Evolutionary conservation across 306 rosid genomes (phyloP), one percentile per base, ranked within the genome.

Genomic region (Neltuma alba): DNA sequence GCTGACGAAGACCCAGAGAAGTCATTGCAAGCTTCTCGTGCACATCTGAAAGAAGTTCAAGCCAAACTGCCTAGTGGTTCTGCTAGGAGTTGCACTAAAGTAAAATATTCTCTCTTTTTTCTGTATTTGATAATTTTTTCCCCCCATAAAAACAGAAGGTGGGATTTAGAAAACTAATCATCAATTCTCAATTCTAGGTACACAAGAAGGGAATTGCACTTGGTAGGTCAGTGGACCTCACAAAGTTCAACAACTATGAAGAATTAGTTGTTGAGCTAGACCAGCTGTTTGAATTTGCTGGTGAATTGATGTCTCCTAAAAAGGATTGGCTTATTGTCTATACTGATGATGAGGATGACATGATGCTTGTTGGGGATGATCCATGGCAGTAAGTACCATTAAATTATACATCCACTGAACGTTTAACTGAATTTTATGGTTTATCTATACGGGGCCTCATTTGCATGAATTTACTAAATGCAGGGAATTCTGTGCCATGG

Each of bases 351-450:
- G 98, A 93, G 88, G 95, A 89, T 45, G 98, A 93, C 80, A 93
- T 92, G 95, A 93, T 93, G 98, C 98, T 93, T 50, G 98, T 93
- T 66, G 98, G 98, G 42, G 98, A 93, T 72, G 98, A 93, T 87
- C 98, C 98, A 1, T 93, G 97, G 98, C 97, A 84, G 98, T 93
- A 88, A 90, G 98, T 64, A 81, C 67, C 75, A 37, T 6, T 70
- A 10, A 62, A 57, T 41, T 54, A 16, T 68, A 42, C 25, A 13
- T 30, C 20, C 4, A 47, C 33, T 42, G 64, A 66, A n/a, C 44
- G 55, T 48, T 42, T 62, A 36, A 50, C 18, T 50, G 45, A 20
- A 10, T 37, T 1, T 30, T 1, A 6, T 77, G 9, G 7, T 25
- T 14, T 41, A 2, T 9, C 36, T 11, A 28, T 28, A 10, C 38